Percentiles rank a stretch among this genome's conserved stretches.
These are phyloP conservation scores for Euphorbia tirucalli DNA, from an alignment of 345 rosid species.

Conservation along the genomic window DNA sequence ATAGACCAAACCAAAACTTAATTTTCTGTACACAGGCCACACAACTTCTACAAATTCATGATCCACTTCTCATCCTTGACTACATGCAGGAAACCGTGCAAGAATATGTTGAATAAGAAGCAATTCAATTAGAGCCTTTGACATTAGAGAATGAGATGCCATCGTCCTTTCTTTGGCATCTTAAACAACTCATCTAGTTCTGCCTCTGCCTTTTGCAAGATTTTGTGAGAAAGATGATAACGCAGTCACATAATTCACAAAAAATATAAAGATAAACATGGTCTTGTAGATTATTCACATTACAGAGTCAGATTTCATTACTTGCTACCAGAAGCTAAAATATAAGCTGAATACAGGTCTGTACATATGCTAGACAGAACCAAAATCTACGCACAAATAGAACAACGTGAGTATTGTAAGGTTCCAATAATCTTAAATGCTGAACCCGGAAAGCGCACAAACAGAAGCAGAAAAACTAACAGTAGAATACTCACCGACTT, in stretches of 20 bases:
- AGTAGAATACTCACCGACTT: constrained; percentile 62
- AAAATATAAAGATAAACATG: not conserved
- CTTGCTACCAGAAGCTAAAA: constrained; percentile 2
- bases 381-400: not conserved
- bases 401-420: not conserved
- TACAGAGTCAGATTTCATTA: not conserved
- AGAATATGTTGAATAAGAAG: not conserved
- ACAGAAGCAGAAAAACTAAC: not conserved
- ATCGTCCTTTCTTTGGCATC: not conserved
- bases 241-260: not conserved
- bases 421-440: not conserved
- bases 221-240: not conserved
- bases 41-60: not conserved
- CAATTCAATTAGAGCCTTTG: not conserved
- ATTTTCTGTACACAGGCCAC: not conserved
- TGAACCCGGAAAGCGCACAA: not conserved
- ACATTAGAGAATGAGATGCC: not conserved
- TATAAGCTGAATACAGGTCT: not conserved
- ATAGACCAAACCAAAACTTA: not conserved
- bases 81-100: not conserved
- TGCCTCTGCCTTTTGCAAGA: not conserved
- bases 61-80: not conserved
- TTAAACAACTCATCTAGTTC: not conserved
- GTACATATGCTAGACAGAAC: not conserved
- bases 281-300: not conserved